phyloP scores from a whole-genome alignment of 2,329 filamentous ascomycete genomes.

The Dactylellina drechsleri region DNA sequence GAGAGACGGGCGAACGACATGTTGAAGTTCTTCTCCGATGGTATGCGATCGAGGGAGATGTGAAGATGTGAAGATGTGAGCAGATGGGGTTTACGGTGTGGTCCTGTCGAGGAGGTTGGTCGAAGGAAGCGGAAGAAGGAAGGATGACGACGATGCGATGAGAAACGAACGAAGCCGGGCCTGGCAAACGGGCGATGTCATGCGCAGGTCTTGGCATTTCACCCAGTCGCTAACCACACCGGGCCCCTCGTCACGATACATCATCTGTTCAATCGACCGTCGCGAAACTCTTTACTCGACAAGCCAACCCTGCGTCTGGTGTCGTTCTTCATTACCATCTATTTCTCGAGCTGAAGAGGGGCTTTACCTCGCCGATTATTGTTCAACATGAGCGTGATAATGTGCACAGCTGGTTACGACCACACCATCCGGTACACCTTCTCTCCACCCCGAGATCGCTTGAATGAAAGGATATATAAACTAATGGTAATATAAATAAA shows the following conservation, averaged over 20 bases:
- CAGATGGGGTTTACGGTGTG: background rate
- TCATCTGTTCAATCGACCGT: background rate
- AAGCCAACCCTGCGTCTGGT: background rate
- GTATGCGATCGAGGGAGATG: slow-evolving; percentile 6
- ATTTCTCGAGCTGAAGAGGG: no score
- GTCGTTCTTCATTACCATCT: no score
- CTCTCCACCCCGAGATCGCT: slow-evolving; percentile 11
- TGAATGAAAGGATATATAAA: background rate
- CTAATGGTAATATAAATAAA: background rate
- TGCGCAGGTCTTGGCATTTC: slow-evolving; percentile 38
- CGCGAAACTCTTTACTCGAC: background rate
- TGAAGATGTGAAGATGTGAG: background rate
- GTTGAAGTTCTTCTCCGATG: background rate
- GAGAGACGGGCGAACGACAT: slow-evolving; percentile 96
- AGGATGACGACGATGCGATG: slow-evolving; percentile 21
- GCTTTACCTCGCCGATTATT: no score
- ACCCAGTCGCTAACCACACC: background rate
- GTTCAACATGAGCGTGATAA: slow-evolving; percentile 58
- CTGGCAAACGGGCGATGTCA: slow-evolving; percentile 31
- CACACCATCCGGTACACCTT: slow-evolving; percentile 75
- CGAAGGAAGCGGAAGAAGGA: slow-evolving; percentile 8
- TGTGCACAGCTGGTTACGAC: slow-evolving; percentile 73
- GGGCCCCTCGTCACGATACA: background rate
- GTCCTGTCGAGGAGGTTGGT: background rate
- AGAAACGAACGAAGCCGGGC: background rate